Conservation (phyloP, 257 asterid species). For the Solanum tarapatanum region DNA sequence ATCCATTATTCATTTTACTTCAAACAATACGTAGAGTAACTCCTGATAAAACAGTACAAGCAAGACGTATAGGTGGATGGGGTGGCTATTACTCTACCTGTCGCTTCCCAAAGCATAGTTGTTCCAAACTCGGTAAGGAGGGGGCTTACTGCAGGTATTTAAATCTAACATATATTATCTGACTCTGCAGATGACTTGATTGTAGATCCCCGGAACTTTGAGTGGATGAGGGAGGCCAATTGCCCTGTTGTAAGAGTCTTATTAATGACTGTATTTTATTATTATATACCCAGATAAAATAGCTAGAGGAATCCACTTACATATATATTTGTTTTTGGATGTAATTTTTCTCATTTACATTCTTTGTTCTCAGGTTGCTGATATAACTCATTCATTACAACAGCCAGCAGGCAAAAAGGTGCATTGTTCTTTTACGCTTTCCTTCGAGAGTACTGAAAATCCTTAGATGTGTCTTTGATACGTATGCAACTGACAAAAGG, state of each 20-base stretch:
- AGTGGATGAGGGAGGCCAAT: conserved; percentile 92
- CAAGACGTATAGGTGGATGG: neutral
- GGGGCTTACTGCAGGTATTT: neutral
- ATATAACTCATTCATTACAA: conserved; percentile 88
- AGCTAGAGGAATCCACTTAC: neutral
- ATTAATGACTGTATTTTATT: neutral
- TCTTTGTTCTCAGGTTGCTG: conserved; percentile 61
- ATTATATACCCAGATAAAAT: neutral
- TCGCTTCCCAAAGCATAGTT: neutral
- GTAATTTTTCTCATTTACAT: conserved; percentile 1
- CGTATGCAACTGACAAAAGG: neutral
- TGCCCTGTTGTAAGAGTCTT: conserved; percentile 74
- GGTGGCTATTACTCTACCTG: neutral
- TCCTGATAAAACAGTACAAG: neutral
- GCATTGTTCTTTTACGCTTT: neutral
- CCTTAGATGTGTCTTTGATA: neutral
- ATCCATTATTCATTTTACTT: neutral
- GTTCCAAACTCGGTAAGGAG: neutral
- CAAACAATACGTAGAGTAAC: neutral
- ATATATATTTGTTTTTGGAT: neutral
- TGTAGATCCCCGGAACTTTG: conserved; percentile 96
- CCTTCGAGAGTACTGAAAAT: neutral
- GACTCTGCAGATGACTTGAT: conserved; percentile 77
- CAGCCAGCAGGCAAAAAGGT: conserved; percentile 99
- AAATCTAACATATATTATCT: neutral